Evolutionary conservation across 2,329 filamentous ascomycete species (phyloP).

Genomic region (Huntiella decipiens): DNA sequence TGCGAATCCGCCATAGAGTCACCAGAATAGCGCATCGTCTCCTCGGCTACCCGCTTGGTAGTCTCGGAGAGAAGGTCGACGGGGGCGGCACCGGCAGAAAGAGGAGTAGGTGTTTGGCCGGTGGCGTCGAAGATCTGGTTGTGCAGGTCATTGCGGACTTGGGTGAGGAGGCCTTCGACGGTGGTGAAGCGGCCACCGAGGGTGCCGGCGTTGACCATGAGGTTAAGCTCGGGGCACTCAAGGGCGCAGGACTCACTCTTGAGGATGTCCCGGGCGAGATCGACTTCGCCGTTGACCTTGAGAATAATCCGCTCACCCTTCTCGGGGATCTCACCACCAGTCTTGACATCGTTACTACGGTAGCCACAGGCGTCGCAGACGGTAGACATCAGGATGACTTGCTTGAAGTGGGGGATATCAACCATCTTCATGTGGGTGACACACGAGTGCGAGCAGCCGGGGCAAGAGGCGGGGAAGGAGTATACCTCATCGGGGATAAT

Average conservation of each 20-base stretch:
- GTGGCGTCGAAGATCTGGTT: conserved; percentile 68
- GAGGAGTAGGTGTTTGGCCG: conserved; percentile 6
- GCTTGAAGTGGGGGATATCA: conserved; percentile 93
- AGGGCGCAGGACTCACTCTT: conserved; percentile 88
- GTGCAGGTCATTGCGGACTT: conserved; percentile 78
- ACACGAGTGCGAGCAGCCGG: conserved; percentile 71
- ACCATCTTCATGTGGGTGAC: conserved; percentile 98
- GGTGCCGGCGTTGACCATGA: conserved; percentile 81
- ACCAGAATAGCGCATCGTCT: conserved; percentile 34
- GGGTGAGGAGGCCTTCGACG: conserved; percentile 78
- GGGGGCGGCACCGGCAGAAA: conserved; percentile 1
- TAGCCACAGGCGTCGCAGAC: conserved; percentile 85
- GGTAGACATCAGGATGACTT: conserved; percentile 90
- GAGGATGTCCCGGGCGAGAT: conserved; percentile 80
- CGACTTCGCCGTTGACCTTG: conserved; percentile 45
- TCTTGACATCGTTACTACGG: conserved; percentile 93
- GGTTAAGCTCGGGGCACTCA: conserved; percentile 67
- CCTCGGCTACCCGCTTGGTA: conserved; percentile 34
- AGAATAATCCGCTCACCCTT: conserved; percentile 72
- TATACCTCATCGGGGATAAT: conserved; percentile 86
- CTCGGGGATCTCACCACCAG: conserved; percentile 76
- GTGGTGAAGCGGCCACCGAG: conserved; percentile 94
- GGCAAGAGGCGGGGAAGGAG: conserved; percentile 77
- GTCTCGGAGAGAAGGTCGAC: background rate
- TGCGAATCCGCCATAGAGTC: conserved; percentile 55